phyloP scores from a whole-genome alignment of 139 green algal species.

The Ulvella scutata region DNA sequence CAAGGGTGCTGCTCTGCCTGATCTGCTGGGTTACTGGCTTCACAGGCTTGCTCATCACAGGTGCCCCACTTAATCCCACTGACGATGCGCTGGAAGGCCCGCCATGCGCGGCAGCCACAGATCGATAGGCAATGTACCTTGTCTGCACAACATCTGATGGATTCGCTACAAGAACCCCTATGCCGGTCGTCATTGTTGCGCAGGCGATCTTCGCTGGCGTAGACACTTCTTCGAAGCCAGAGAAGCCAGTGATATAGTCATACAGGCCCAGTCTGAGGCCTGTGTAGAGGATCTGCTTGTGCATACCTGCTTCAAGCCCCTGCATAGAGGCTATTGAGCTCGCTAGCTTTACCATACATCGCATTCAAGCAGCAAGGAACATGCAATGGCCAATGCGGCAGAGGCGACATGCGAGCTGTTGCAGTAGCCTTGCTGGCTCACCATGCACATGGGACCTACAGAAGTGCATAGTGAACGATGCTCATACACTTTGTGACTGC shows the following conservation, averaged over 20 bases:
- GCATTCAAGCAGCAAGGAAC: too few relatives aligned
- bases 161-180: constrained; percentile 12
- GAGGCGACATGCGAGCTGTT: too few relatives aligned
- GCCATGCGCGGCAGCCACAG: neutral
- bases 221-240: neutral
- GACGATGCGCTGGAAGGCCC: neutral
- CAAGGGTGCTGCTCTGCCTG: too few relatives aligned
- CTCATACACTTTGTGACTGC: too few relatives aligned
- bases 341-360: too few relatives aligned
- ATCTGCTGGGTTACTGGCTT: neutral
- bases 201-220: neutral
- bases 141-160: constrained; percentile 19
- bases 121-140: neutral
- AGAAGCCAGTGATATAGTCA: constrained; percentile 3
- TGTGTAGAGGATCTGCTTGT: constrained; percentile 25
- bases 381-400: too few relatives aligned
- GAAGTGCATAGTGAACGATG: too few relatives aligned
- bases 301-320: constrained; percentile 15
- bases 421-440: too few relatives aligned
- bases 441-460: too few relatives aligned
- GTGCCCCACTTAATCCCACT: neutral
- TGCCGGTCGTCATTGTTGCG: neutral
- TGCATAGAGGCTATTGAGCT: neutral
- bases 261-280: constrained; percentile 25
- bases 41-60: neutral